Evolutionary conservation across 2,329 filamentous ascomycete species (phyloP), one percentile per base, ranked within the genome.

Genomic region (Colletotrichum sp.): DNA sequence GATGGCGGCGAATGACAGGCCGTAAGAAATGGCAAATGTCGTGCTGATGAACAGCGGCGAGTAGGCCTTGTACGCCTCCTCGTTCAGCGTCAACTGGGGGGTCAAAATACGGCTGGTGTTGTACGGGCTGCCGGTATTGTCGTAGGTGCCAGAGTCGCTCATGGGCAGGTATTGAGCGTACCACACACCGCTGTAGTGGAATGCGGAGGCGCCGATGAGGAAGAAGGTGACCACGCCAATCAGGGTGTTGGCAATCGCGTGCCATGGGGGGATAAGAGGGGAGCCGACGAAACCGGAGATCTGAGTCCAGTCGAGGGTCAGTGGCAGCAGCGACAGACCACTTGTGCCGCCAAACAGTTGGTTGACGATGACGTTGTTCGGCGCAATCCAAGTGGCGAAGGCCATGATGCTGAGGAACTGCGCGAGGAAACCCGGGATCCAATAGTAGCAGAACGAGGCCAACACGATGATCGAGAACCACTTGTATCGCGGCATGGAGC

Each of bases 251-350:
- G 92, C 93, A 78, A 95, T 95, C 11, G 93, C 93, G 81, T 93
- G 91, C 92, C 93, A 95, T 7, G 93, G 93, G 4, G 93, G 90
- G 66, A 95, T 93, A 49, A 95, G 84, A 25, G 93, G 93, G 12
- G 92, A 94, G 34, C 91, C 90, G 68, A 94, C 87, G 77, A 91
- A 95, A 63, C 93, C 94, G 5, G 92, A 89, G 69, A 95, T 89
- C 79, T 95, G 92, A 7, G 92, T 93, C 93, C 94, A 95, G 85
- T 95, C 94, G 80, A 95, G 95, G 0, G 93, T 95, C 36, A 95
- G 91, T 2, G 94, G 93, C 8, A 95, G 84, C 32, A 95, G 80
- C 0, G 92, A 94, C 5, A 95, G 78, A 0, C 94, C 94, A 0
- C 92, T 93, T 65, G 87, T 88, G 2, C 92, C 93, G 3, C 94